phyloP scores from a whole-genome alignment of 495 filamentous ascomycete genomes.

The Pyronema omphalodes region DNA sequence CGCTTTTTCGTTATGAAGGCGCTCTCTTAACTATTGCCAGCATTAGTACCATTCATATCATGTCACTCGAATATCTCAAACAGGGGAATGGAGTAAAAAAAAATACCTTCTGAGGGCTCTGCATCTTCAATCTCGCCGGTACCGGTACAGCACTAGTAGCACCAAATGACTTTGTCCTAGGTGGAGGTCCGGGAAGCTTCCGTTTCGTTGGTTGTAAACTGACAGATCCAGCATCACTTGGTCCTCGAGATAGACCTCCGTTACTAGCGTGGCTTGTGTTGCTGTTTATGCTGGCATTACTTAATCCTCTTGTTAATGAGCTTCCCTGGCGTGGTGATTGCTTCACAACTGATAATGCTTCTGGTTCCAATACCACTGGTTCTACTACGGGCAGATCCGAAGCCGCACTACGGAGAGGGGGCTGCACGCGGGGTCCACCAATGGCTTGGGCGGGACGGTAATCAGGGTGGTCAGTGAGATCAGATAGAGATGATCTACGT shows the following conservation, averaged over 20 bases:
- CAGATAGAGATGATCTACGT: conserved; percentile 78
- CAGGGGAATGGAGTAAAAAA: not conserved
- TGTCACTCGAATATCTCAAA: not conserved
- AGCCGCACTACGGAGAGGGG: conserved; percentile 28
- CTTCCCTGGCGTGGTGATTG: conserved; percentile 9
- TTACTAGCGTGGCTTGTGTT: conserved; percentile 22
- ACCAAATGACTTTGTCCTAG: conserved; percentile 18
- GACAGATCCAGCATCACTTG: conserved; percentile 30
- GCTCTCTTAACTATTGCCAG: conserved; percentile 47
- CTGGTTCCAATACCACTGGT: too few species aligned
- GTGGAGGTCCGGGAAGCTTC: too few species aligned
- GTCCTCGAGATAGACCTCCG: conserved; percentile 14
- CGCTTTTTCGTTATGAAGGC: conserved; percentile 62
- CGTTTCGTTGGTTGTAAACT: conserved; percentile 23
- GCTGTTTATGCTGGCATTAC: conserved; percentile 4
- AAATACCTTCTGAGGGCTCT: conserved; percentile 61
- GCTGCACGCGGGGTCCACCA: conserved; percentile 30
- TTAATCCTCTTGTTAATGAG: not conserved
- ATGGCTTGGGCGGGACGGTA: conserved; percentile 15
- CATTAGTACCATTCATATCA: not conserved
- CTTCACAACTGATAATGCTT: too few species aligned
- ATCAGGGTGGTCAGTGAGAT: conserved; percentile 39
- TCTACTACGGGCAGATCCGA: conserved; percentile 8
- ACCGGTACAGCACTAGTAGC: conserved; percentile 27
- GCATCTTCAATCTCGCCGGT: conserved; percentile 57